These are phyloP conservation scores for Scleroderma citrinum DNA, from an alignment of 768 basidiomycete species.

Conservation along the genomic window DNA sequence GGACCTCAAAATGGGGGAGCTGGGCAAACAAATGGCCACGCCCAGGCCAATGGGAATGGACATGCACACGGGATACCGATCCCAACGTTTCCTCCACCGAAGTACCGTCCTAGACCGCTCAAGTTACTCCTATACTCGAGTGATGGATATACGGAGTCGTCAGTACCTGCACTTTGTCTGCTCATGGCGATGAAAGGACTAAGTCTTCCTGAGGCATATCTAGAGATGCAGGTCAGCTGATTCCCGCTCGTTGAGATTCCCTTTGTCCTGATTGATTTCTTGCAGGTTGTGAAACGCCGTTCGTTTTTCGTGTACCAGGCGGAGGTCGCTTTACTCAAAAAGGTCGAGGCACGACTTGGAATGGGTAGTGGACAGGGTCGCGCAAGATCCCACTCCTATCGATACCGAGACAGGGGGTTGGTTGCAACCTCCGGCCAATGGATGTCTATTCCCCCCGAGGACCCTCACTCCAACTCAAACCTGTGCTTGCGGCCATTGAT, in stretches of 20 bases:
- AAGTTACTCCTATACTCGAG: constrained; percentile 78
- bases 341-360: constrained; percentile 54
- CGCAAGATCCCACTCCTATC: constrained; percentile 17
- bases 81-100: constrained; percentile 18
- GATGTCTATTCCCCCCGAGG: constrained; percentile 4
- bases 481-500: constrained; percentile 18
- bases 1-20: constrained; percentile 5
- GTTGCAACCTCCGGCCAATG: constrained; percentile 4
- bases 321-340: constrained; percentile 68
- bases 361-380: constrained; percentile 15
- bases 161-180: constrained; percentile 78
- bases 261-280: constrained; percentile 1
- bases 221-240: constrained; percentile 65
- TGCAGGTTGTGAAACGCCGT: constrained; percentile 55
- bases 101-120: constrained; percentile 49
- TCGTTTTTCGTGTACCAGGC: constrained; percentile 90
- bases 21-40: constrained; percentile 14
- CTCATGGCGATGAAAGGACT: constrained; percentile 72
- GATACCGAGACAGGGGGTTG: constrained; percentile 17
- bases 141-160: constrained; percentile 92
- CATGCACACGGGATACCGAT: constrained; percentile 10
- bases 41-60: background rate
- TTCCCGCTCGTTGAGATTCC: background rate
- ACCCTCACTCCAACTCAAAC: background rate
- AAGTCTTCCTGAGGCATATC: constrained; percentile 82